phyloP scores from a whole-genome alignment of 1,284 basidiomycete genomes.

The Bondarzewia mesenterica region DNA sequence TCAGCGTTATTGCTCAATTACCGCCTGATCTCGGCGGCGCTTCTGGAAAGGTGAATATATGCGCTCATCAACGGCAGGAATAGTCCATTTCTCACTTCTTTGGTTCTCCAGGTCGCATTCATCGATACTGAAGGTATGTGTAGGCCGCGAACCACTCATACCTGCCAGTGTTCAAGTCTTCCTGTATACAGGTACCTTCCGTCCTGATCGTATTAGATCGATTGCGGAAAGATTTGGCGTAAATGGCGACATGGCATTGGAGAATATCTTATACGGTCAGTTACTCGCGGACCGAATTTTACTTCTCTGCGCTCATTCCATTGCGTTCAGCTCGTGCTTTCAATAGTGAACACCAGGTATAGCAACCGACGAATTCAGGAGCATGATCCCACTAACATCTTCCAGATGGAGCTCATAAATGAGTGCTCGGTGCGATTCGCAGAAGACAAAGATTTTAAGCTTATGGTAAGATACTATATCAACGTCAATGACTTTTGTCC shows the following conservation, averaged over 20 bases:
- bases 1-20: conserved; percentile 84
- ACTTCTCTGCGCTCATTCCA: not conserved
- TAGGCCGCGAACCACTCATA: not conserved
- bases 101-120: conserved; percentile 64
- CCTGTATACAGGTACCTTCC: conserved; percentile 66
- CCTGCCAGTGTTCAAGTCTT: not conserved
- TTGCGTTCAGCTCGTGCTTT: conserved; percentile 58
- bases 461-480: conserved; percentile 40
- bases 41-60: conserved; percentile 61
- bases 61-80: conserved; percentile 4
- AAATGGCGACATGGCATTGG: conserved; percentile 77
- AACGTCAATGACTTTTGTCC: not conserved
- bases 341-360: conserved; percentile 79
- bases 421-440: conserved; percentile 66
- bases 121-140: conserved; percentile 80
- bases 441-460: conserved; percentile 73
- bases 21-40: conserved; percentile 87
- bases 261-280: conserved; percentile 78
- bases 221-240: conserved; percentile 91
- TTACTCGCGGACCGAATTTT: not conserved
- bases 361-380: not conserved
- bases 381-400: not conserved
- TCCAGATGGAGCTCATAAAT: conserved; percentile 14
- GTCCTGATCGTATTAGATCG: conserved; percentile 82
- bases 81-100: not conserved